Base-by-base conservation (phyloP, 805 yeast species). In the Metschnikowia chrysomelidarum region DNA sequence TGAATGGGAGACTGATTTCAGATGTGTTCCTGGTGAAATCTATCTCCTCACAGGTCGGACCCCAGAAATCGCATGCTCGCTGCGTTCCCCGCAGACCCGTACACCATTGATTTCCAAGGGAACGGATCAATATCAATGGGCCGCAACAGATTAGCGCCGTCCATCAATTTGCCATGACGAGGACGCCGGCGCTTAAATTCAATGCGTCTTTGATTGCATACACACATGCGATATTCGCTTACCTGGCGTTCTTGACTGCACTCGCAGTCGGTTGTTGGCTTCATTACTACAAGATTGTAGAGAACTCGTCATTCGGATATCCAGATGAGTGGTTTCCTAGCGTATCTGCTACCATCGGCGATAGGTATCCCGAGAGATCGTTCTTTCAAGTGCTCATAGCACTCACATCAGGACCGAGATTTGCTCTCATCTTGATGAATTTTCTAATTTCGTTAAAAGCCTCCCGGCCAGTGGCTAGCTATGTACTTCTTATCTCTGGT, bases 321-420 rank as follows among this genome's bases (percentile, higher is more conserved):
- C 98, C 98, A 2, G 93, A 89, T 41, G 98, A 93, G 60, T 93
- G 98, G 98, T 91, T 93, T 56, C 98, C 98, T 2, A 82, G 94
- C 53, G 98, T 93, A 2, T 83, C 95, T 23, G 98, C 98, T 1
- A 78, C 98, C 2, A 93, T 93, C 55, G 98, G 98, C 28, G 98
- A 93, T 57, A 64, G 97, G 41, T 93, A 88, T 57, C 98, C 98
- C 0, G 98, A 93, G 62, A 70, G 98, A 47, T 86, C 96, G 2
- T 62, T 93, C 13, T 93, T 91, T 59, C 98, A 93, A 62, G 71
- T 91, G 23, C 62, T 91, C 44, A 93, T 93, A 46, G 98, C 98
- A 1, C 60, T 91, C 29, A 89, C 98, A 1, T 75, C 98, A 1
- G 95, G 96, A 24, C 97, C 97, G 12, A 75, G 98, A 47, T 91